Conservation (phyloP, 108 stramenopile genomes). For the Aureococcus anophagefferens region DNA sequence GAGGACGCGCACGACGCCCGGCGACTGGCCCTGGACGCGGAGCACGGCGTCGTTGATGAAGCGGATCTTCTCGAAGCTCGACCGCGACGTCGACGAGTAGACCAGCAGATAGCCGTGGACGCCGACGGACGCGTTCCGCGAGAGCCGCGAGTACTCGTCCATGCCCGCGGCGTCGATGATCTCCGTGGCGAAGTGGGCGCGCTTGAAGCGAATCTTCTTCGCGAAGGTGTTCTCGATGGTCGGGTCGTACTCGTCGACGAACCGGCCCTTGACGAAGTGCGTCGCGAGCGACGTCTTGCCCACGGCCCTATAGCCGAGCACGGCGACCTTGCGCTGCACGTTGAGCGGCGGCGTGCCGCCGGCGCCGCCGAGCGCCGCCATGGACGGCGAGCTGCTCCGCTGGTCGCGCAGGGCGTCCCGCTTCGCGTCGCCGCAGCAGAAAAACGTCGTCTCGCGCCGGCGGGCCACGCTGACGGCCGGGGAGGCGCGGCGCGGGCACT, state of each 20-base stretch:
- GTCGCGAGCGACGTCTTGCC: conserved; percentile 71
- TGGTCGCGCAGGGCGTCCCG: too few relatives aligned
- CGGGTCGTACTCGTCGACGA: conserved; percentile 51
- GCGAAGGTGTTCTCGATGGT: conserved; percentile 73
- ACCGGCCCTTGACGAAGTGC: conserved; percentile 48
- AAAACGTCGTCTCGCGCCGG: too few relatives aligned
- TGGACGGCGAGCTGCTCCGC: too few relatives aligned
- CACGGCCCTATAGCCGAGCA: conserved; percentile 74
- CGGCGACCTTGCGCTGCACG: conserved; percentile 72
- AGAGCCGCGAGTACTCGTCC: conserved; percentile 77
- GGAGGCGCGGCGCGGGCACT: too few relatives aligned
- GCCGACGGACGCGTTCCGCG: conserved; percentile 72
- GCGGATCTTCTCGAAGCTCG: conserved; percentile 20
- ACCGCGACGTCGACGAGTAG: not conserved
- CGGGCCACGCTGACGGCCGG: too few relatives aligned
- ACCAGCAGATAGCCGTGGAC: conserved; percentile 6
- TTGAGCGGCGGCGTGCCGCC: too few relatives aligned
- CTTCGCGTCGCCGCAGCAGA: too few relatives aligned
- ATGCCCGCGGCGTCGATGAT: conserved; percentile 87
- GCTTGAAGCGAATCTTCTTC: conserved; percentile 72
- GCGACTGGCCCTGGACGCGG: conserved; percentile 66
- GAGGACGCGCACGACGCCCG: conserved; percentile 69
- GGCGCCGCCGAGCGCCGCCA: too few relatives aligned
- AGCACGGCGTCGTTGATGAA: conserved; percentile 61
- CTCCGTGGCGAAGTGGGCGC: conserved; percentile 78